These are phyloP conservation scores for Aspergillus brasiliensis DNA, from an alignment of 2,329 filamentous ascomycete species.

Conservation along the genomic window DNA sequence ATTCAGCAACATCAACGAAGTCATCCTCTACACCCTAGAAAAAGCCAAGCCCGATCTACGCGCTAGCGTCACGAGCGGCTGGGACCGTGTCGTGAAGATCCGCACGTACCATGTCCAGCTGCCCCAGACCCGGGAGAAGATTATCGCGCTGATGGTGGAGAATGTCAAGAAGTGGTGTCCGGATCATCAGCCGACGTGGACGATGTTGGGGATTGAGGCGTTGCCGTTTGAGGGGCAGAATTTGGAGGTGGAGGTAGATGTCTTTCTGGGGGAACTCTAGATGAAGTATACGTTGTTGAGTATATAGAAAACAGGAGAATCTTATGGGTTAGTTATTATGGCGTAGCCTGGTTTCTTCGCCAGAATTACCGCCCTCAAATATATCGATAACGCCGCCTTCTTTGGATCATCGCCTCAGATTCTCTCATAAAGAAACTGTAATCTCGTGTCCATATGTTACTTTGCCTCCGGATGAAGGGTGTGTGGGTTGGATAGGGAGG, in stretches of 20 bases:
- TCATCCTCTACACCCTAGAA: slow-evolving; percentile 4
- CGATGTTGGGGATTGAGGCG: slow-evolving; percentile 4
- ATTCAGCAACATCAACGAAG: slow-evolving; percentile 9
- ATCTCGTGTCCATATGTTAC: no score
- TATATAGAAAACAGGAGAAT: no score
- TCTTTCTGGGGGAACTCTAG: not conserved
- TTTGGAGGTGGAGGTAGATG: slow-evolving; percentile 1
- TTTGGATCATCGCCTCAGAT: no score
- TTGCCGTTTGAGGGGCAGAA: slow-evolving; percentile 9
- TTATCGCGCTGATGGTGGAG: slow-evolving; percentile 5
- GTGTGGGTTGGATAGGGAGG: no score
- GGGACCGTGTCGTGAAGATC: slow-evolving; percentile 2
- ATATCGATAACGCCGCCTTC: no score
- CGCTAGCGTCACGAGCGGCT: not conserved
- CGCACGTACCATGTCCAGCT: slow-evolving; percentile 5
- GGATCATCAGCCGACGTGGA: slow-evolving; percentile 4
- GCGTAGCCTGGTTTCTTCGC: no score
- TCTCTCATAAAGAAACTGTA: no score
- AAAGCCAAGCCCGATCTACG: not conserved
- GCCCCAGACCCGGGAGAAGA: not conserved
- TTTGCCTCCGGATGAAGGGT: no score
- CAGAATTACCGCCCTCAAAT: no score
- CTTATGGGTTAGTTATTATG: no score
- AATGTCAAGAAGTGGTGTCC: slow-evolving; percentile 3
- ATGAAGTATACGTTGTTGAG: no score